Percentiles rank a stretch among this genome's conserved stretches.
phyloP scores from a whole-genome alignment of 768 basidiomycete genomes.

The Trichaptum fuscoviolaceum region DNA sequence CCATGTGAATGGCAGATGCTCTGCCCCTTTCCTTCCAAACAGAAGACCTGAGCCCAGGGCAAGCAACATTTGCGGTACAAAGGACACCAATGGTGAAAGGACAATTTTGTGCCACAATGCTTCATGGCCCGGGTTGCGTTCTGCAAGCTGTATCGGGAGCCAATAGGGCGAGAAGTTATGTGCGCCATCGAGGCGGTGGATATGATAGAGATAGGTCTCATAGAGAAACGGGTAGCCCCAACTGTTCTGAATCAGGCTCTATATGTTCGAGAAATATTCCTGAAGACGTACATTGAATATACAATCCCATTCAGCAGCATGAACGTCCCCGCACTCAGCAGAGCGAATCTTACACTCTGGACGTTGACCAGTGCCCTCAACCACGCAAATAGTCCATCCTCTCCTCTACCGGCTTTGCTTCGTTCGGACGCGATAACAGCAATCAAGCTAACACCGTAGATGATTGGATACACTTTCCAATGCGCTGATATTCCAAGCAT shows the following conservation, averaged over 20 bases:
- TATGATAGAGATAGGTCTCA: constrained; percentile 91
- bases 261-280: constrained; percentile 8
- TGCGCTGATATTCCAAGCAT: constrained; percentile 80
- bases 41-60: constrained; percentile 69
- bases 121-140: constrained; percentile 15
- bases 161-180: constrained; percentile 99
- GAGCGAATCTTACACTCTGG: constrained; percentile 56
- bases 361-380: constrained; percentile 40
- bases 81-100: constrained; percentile 74
- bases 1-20: constrained; percentile 77
- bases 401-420: constrained; percentile 12
- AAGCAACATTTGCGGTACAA: constrained; percentile 77
- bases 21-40: constrained; percentile 43
- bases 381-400: constrained; percentile 23
- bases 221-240: constrained; percentile 93
- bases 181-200: constrained; percentile 87
- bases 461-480: constrained; percentile 96
- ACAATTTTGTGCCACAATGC: constrained; percentile 39
- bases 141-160: constrained; percentile 85
- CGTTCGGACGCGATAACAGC: constrained; percentile 37
- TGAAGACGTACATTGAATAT: constrained; percentile 66
- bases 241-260: constrained; percentile 34
- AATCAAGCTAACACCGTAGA: constrained; percentile 81
- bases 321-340: constrained; percentile 70
- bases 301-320: constrained; percentile 51